A percentile compares a stretch with the other conserved stretches of the same genome.
These are phyloP conservation scores for Tylopilus felleus DNA, from an alignment of 768 basidiomycete species.

Conservation along the genomic window DNA sequence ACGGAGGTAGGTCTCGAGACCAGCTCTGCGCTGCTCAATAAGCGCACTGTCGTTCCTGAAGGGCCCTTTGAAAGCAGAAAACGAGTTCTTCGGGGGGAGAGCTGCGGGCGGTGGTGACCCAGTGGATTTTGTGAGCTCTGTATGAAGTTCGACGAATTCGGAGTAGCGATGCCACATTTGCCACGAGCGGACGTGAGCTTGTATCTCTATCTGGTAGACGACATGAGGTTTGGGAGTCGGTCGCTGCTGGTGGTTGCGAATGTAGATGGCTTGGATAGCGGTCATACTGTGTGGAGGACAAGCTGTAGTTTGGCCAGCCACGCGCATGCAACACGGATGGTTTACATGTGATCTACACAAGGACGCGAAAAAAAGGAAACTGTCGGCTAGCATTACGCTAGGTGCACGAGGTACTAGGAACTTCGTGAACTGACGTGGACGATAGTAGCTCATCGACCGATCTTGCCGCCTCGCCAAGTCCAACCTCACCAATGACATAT, in stretches of 20 bases:
- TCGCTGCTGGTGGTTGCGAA: slow-evolving; percentile 68
- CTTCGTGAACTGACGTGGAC: slow-evolving; percentile 15
- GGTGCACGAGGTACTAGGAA: neutral
- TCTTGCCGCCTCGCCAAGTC: slow-evolving; percentile 45
- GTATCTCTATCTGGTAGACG: slow-evolving; percentile 80
- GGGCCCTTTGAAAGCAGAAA: slow-evolving; percentile 61
- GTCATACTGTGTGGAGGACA: slow-evolving; percentile 42
- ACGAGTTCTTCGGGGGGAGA: slow-evolving; percentile 84
- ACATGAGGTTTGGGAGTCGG: slow-evolving; percentile 70
- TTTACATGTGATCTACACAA: slow-evolving; percentile 20
- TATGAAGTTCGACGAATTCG: slow-evolving; percentile 86
- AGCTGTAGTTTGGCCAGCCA: neutral
- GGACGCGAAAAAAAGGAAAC: neutral
- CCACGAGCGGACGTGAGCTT: slow-evolving; percentile 90
- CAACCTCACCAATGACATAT: slow-evolving; percentile 71
- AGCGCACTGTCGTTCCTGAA: slow-evolving; percentile 50
- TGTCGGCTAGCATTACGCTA: neutral
- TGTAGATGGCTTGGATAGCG: slow-evolving; percentile 73
- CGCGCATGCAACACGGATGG: neutral
- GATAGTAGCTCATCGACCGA: slow-evolving; percentile 28
- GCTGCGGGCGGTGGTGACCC: slow-evolving; percentile 71
- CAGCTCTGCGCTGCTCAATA: slow-evolving; percentile 71
- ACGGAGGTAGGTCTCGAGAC: slow-evolving; percentile 82
- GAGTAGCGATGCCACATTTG: slow-evolving; percentile 93
- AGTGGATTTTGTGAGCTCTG: slow-evolving; percentile 75